Evolutionary conservation across 2,329 filamentous ascomycete species (phyloP).

Genomic region (Aspergillus quadrilineatus): DNA sequence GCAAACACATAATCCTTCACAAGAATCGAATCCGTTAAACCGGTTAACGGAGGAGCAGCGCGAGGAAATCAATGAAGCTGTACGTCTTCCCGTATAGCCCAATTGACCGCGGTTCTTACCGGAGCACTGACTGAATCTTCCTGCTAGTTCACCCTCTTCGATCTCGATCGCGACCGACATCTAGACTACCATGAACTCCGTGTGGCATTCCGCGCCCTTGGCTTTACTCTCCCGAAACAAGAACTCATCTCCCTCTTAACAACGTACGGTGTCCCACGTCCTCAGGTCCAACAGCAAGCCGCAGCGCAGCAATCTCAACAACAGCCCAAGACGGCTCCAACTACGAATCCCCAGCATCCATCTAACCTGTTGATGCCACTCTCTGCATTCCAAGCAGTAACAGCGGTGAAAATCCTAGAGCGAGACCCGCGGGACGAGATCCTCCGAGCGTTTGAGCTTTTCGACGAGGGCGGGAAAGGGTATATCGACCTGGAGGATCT

Average conservation of each 20-base stretch:
- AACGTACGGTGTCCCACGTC: conserved; percentile 72
- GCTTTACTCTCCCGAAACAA: conserved; percentile 84
- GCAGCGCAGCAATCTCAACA: conserved; percentile 38
- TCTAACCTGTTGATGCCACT: conserved; percentile 71
- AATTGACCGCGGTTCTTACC: too few species aligned
- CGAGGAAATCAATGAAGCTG: conserved; percentile 90
- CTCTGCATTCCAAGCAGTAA: conserved; percentile 70
- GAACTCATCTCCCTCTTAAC: conserved; percentile 81
- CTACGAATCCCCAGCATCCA: conserved; percentile 56
- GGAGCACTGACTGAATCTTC: not conserved
- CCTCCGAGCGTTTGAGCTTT: conserved; percentile 83
- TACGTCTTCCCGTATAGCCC: conserved; percentile 49
- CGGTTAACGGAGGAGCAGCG: conserved; percentile 80
- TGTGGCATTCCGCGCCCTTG: conserved; percentile 91
- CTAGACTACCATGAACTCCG: conserved; percentile 99
- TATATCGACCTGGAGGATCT: conserved; percentile 87
- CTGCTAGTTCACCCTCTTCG: conserved; percentile 83
- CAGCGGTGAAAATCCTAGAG: conserved; percentile 75
- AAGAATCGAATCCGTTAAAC: conserved; percentile 49
- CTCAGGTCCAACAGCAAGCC: conserved; percentile 49
- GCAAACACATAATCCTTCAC: conserved; percentile 45
- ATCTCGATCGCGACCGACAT: conserved; percentile 89
- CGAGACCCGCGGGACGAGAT: conserved; percentile 91
- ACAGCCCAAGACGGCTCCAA: conserved; percentile 37
- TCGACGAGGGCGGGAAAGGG: conserved; percentile 89